phyloP scores from a whole-genome alignment of 2,329 filamentous ascomycete species.

The Coniochaeta prunicola region DNA sequence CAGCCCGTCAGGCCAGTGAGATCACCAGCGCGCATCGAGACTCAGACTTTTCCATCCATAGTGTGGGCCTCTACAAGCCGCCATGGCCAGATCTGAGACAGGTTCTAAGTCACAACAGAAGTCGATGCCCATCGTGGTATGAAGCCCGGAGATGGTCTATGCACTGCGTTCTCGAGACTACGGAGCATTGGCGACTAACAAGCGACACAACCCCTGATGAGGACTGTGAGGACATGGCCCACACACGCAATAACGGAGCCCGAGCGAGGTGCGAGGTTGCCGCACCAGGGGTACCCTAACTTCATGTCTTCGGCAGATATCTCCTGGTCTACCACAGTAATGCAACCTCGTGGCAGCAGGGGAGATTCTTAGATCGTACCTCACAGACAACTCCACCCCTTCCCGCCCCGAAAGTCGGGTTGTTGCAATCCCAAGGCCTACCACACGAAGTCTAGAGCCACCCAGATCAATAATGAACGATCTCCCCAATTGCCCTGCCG shows the following conservation, averaged over 20 bases:
- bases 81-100: too few species aligned
- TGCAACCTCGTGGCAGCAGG: neutral
- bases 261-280: neutral
- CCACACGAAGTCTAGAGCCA: too few species aligned
- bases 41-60: too few species aligned
- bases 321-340: neutral
- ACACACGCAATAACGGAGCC: neutral
- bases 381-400: neutral
- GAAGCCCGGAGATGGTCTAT: too few species aligned
- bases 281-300: neutral
- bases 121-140: too few species aligned
- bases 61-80: too few species aligned
- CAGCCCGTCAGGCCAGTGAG: too few species aligned
- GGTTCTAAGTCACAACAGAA: too few species aligned
- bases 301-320: neutral
- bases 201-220: neutral
- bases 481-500: neutral
- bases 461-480: neutral
- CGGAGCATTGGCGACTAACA: too few species aligned
- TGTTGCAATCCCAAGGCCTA: neutral
- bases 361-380: neutral
- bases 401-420: neutral
- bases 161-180: too few species aligned
- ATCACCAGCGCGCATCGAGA: too few species aligned
- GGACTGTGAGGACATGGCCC: neutral